phyloP scores from a whole-genome alignment of 805 yeast genomes.

The Yarrowia sp. region DNA sequence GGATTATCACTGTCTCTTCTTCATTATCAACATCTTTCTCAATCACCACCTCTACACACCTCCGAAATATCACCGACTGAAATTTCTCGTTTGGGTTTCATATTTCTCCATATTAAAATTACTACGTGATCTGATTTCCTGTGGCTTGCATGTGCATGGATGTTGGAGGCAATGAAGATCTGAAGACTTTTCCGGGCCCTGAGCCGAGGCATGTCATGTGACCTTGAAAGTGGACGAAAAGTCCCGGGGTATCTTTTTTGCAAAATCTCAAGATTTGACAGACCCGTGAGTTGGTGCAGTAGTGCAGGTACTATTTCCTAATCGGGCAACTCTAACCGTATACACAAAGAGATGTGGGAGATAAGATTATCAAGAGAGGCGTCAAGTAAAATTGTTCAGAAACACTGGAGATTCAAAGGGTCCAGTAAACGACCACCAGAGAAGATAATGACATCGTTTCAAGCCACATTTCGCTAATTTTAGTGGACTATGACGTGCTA shows the following conservation, averaged over 20 bases:
- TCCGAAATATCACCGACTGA: not conserved
- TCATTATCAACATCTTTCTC: no score
- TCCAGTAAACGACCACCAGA: no score
- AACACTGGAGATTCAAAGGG: no score
- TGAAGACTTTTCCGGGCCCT: not conserved
- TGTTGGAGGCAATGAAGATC: constrained; percentile 4
- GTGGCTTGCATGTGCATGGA: constrained; percentile 24
- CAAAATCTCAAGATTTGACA: no score
- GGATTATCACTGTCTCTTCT: no score
- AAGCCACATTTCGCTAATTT: no score
- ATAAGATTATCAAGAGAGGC: no score
- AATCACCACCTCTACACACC: no score
- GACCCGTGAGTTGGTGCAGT: not conserved
- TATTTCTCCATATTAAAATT: constrained; percentile 2
- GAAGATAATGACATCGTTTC: no score
- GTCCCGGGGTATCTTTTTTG: not conserved
- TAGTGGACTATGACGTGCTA: no score
- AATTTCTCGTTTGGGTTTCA: constrained; percentile 8
- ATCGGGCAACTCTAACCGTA: constrained; percentile 20
- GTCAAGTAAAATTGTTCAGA: no score
- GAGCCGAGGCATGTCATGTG: constrained; percentile 14
- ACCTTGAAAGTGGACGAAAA: not conserved
- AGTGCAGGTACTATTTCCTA: not conserved
- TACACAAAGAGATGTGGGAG: not conserved
- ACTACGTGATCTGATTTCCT: constrained; percentile 3